These are phyloP conservation scores for Dioscorea zingiberensis DNA, from an alignment of 106 monocot species.

Conservation along the genomic window DNA sequence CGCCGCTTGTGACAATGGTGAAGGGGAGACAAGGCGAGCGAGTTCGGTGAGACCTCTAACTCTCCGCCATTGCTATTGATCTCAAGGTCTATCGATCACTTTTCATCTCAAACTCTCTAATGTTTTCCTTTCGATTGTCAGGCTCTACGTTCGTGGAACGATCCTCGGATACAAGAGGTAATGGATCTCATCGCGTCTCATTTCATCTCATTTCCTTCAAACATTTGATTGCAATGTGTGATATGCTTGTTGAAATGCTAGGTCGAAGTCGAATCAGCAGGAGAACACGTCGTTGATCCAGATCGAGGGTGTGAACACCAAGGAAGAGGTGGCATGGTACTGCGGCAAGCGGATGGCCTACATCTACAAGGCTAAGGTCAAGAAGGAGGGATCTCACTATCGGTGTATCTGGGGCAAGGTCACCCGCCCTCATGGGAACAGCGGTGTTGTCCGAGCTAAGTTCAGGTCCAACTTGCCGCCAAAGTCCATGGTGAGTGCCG, in stretches of 20 bases:
- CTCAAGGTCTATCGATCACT: neutral
- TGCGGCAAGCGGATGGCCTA: conserved; percentile 58
- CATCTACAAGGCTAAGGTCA: conserved; percentile 87
- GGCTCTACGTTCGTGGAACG: conserved; percentile 69
- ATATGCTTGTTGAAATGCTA: conserved; percentile 3
- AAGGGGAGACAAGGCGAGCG: conserved; percentile 53
- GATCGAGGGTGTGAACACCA: conserved; percentile 81
- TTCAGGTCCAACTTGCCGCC: conserved; percentile 85
- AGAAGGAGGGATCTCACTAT: conserved; percentile 52
- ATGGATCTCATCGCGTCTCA: neutral
- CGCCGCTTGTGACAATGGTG: conserved; percentile 24
- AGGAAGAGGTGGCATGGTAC: conserved; percentile 73
- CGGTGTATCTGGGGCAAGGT: conserved; percentile 88
- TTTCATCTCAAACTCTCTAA: neutral
- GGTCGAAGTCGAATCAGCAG: conserved; percentile 74
- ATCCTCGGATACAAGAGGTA: conserved; percentile 86
- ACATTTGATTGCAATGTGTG: neutral
- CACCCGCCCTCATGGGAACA: conserved; percentile 70
- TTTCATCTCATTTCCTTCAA: neutral
- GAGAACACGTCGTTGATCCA: conserved; percentile 76
- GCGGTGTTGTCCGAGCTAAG: conserved; percentile 74
- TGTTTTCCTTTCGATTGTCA: neutral
- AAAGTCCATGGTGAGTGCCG: conserved; percentile 60
- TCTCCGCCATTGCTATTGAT: neutral
- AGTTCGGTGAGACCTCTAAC: conserved; percentile 23